Base-by-base conservation (phyloP, 2,329 filamentous ascomycete genomes). In the Fusarium pininemorale region DNA sequence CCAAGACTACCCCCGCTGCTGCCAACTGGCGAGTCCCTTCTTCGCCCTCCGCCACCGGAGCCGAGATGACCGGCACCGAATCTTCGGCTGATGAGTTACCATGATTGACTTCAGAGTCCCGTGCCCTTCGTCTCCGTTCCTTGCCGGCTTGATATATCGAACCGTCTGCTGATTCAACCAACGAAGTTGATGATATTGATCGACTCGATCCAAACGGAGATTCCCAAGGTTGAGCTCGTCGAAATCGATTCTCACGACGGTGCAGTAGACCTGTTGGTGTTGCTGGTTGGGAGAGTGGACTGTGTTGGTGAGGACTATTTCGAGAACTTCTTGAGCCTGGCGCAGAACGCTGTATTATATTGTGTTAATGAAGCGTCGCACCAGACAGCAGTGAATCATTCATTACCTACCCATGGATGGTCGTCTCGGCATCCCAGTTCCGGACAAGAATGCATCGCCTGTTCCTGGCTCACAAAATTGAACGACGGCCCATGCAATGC, bases 111-210 rank as follows among this genome's bases (percentile, higher is more conserved):
- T 74, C 77, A 26, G 80, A 78, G 32, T 81, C 79, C 30, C 79
- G 78, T 37, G 80, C 81, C 56, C 72, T 76, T 38, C 78, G 73
- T 57, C 81, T 78, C 32, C 81, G 75, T 56, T 80, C 76, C 62
- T 75, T 80, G 26, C 79, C 77, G 37, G 77, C 75, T 55, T 68
- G 75, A 28, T 75, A 66, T 39, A 37, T 71, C 6, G 68, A 68
- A 38, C 64, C 66, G 35, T 35, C 50, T 24, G 35, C 42, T 22
- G 63, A 47, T 32, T 68, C 63, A 8, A 58, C 48, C 11, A 75
- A 38, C 28, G 72, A 70, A 32, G 55, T 60, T 56, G 68, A 63
- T 11, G 75, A 74, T 22, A 55, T 66, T 22, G 77, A 72, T 42
- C 67, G 66, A 28, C 68, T 77, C 14, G 66, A 73, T 30, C 67